phyloP scores from a whole-genome alignment of 139 green algal species.

The Volvox reticuliferus region DNA sequence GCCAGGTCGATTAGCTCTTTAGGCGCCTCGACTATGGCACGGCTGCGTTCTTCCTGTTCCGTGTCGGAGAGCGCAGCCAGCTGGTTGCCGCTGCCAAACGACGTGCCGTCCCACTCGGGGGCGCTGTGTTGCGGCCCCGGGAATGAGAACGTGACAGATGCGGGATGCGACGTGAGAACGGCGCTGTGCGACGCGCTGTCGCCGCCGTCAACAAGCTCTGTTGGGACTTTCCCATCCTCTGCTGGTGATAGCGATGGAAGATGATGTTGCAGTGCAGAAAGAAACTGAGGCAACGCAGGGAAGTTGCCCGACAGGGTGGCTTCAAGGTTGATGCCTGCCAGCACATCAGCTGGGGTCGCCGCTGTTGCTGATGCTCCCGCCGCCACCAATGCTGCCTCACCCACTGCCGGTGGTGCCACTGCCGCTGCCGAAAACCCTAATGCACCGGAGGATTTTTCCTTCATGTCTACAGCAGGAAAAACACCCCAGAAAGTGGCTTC shows the following conservation, averaged over 20 bases:
- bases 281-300: neutral
- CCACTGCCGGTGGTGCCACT: neutral
- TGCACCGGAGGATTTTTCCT: neutral
- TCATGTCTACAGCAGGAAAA: neutral
- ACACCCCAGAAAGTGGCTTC: neutral
- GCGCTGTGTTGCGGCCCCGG: neutral
- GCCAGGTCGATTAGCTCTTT: neutral
- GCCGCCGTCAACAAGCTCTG: too few species aligned
- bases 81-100: neutral
- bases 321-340: neutral
- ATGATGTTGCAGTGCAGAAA: too few species aligned
- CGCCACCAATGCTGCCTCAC: neutral
- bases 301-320: slow-evolving; percentile 20
- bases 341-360: neutral
- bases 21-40: neutral
- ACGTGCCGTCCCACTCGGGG: neutral
- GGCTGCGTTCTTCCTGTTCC: neutral
- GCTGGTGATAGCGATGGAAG: too few species aligned
- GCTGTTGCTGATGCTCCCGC: too few species aligned
- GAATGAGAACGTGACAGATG: neutral
- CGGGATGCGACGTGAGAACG: neutral
- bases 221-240: too few species aligned
- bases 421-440: too few species aligned
- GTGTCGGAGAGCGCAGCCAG: neutral
- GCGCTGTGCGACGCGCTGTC: neutral